Base-by-base conservation (phyloP, 352 stramenopile species). In the Pythium rhizo-oryzae region DNA sequence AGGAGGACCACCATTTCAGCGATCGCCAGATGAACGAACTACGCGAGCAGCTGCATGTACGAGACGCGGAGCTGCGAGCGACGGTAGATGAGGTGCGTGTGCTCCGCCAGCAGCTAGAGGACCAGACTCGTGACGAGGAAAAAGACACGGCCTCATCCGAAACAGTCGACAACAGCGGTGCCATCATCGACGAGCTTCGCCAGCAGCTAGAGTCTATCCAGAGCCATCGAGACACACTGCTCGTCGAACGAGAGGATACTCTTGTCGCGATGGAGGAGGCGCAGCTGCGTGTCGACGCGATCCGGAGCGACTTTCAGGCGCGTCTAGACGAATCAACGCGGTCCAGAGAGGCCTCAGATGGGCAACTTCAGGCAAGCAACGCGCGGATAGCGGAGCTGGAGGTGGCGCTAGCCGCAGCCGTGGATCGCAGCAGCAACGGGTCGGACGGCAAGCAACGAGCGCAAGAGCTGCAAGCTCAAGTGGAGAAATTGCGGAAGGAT, bases 71-170 rank as follows among this genome's bases (percentile, higher is more conserved):
- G 43, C 49, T 67, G 19, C 43, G 30, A 41, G 58, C 51, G 0
- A 8, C 78, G 24, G 60, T 59, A 52, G 57, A 75, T 9, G 64
- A 81, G 19, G 30, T 85, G 11, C 69, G 72, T 18, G 58, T 55
- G 21, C 65, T 80, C 50, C 56, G 41, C 21, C 21, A 47, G 18
- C 62, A 61, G 4, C 21, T 68, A 8, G 21, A 58, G 15, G 37
- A 59, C 4, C 41, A 30, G 21, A 5, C 24, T 21, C n/a, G 51
- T 6, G 25, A 41, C 21, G 16, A 63, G 39, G 16, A 53, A 9
- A 21, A 53, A 37, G n/a, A 53, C 5, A 23, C 1, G 59, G 50
- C 0, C 66, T 74, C 67, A 69, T 8, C 19, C 18, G 37, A n/a
- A 53, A 7, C 19, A 19, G 28, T n/a, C 23, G 57, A 25, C 41